Base-by-base conservation (phyloP, 1,139 yeast genomes). In the Suhomyces yuchorum region DNA sequence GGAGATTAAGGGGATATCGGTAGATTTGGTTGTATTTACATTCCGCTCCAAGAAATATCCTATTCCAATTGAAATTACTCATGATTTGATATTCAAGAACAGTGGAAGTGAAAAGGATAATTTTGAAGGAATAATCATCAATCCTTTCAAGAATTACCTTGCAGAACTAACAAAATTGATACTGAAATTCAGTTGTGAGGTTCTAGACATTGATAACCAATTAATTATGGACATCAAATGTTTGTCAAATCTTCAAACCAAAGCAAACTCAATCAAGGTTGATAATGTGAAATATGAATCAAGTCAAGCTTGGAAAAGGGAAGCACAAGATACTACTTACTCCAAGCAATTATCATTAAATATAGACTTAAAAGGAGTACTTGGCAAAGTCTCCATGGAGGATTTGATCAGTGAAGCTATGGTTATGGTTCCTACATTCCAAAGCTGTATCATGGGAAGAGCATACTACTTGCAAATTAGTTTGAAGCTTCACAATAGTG, bases 371-470 rank as follows among this genome's bases (percentile, higher is more conserved):
- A 51, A 47, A 11, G 37, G 40, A 36, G 18, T 44, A 7, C 47
- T 51, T 37, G 33, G 47, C 3, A 50, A 47, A 33, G 55, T 53
- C 9, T 24, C 46, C 8, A 46, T 47, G 32, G 58, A 56, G 20
- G 54, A 56, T 23, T 30, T 43, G 32, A 24, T 48, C 20, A 47
- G 42, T 24, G 59, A 58, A 12, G 52, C 56, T 2, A 45, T 48
- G 42, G 52, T 62, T 12, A 50, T 66, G 37, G 64, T 66, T 4
- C 70, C 70, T 5, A 58, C 58, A 22, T 63, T 64, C 51, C 68
- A 66, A 46, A 61, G 64, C 32, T 65, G 70, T 43, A 56, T 63
- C 15, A 52, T 63, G 37, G 67, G 68, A 12, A 56, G 70, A 7
- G 55, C 57, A 44, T 66, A 66, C 52, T 63, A 58, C 47, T 40